Base-by-base conservation (phyloP, 2,329 filamentous ascomycete species). In the Aspergillus novoparasiticus region DNA sequence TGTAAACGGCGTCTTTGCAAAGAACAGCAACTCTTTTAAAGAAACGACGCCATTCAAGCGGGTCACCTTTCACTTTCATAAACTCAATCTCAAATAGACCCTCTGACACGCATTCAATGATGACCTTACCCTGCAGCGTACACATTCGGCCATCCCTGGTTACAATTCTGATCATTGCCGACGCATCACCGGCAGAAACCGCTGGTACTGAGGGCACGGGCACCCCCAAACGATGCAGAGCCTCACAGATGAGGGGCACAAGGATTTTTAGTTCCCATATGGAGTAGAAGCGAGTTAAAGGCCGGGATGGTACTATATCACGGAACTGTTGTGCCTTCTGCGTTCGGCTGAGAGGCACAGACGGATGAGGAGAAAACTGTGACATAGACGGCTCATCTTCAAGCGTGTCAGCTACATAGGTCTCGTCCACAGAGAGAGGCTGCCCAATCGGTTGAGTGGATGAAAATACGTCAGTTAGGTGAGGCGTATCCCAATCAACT, bases 11-110 rank as follows among this genome's bases (percentile, higher is more conserved):
- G 74, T 97, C 93, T 74, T 92, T 92, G 80, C 94, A 96, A 64
- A 94, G 83, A 66, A 96, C 84, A 34, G 92, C 92, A n/a, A 97
- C 87, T 78, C 93, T 94, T 81, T 99, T 99, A 84, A 99, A 99
- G 76, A 99, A 93, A 39, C 95, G 84, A 64, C 95, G 87, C 95
- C 96, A 99, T 81, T 98, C 94, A 57, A 99, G 80, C 6, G 95
- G 95, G 81, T 99, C 95, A 6, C 95, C 95, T 81, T 97, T 97
- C 59, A 92, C 86, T 81, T 99, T 99, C 68, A 96, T 87, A 75
- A 99, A 98, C 58, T 93, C 86, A 32, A 97, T 91, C 76, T 97
- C 94, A 28, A 94, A 84, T 36, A 94, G 78, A 64, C 91, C 89
- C 21, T 80, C 81, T 0, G 81, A 81, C 2, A 82, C 78, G 57